Evolutionary conservation across 106 monocot genomes (phyloP).

Genomic region (Iris macrosiphon): DNA sequence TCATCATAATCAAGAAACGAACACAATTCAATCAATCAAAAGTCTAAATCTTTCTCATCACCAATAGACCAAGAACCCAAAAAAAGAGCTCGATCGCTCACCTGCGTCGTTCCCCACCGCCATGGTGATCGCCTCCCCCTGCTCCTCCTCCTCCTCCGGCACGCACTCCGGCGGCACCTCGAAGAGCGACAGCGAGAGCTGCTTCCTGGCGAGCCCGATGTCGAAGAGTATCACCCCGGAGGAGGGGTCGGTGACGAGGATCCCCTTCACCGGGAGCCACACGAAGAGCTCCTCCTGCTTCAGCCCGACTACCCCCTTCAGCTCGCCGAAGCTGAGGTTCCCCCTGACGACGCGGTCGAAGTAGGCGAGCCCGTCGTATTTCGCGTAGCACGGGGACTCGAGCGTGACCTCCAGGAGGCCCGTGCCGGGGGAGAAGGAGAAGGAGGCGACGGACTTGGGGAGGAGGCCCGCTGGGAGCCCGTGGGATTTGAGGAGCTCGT

Average conservation of each 20-base stretch:
- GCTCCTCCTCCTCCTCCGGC: slow-evolving; percentile 1
- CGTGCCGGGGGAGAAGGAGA: slow-evolving; percentile 15
- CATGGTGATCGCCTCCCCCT: not conserved
- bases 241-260: slow-evolving; percentile 12
- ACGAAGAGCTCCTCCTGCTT: slow-evolving; percentile 26
- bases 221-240: slow-evolving; percentile 30
- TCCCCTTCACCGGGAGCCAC: slow-evolving; percentile 18
- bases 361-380: slow-evolving; percentile 17
- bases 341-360: slow-evolving; percentile 18
- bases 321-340: slow-evolving; percentile 20
- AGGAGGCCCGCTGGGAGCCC: slow-evolving; percentile 27
- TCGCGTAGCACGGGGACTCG: slow-evolving; percentile 24
- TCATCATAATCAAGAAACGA: too few relatives aligned
- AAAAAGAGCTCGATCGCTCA: too few relatives aligned
- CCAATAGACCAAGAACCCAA: too few relatives aligned
- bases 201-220: slow-evolving; percentile 20
- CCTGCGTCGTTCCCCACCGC: too few relatives aligned
- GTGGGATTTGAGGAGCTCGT: slow-evolving; percentile 24
- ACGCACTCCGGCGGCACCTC: slow-evolving; percentile 19
- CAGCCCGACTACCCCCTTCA: slow-evolving; percentile 15
- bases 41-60: too few relatives aligned
- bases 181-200: slow-evolving; percentile 21
- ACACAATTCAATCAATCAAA: too few relatives aligned
- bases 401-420: slow-evolving; percentile 16
- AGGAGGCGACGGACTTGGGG: slow-evolving; percentile 17